Base-by-base conservation (phyloP, 345 rosid genomes). In the Salix caprea region DNA sequence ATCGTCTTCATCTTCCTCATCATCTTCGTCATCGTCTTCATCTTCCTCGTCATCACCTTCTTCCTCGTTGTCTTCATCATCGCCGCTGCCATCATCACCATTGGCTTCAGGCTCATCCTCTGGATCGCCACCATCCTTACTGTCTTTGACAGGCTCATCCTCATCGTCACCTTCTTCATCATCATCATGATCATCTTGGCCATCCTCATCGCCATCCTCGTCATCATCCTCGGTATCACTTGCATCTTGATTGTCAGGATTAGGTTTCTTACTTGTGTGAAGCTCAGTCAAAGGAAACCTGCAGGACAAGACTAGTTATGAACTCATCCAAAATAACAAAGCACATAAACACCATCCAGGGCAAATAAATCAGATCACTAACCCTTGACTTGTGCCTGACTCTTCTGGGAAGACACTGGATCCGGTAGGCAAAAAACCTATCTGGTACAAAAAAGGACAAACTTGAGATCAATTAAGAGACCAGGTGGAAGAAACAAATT, bases 171-270 rank as follows among this genome's bases (percentile, higher is more conserved):
- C 84, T 42, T 71, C 86, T 52, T 82, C 90, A 65, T 88, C 89
- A 15, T 77, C 81, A n/a, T 86, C 88, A 23, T 82, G 83, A 15
- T 39, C 86, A 66, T 65, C 83, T 65, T 65, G 87, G 1, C 82
- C 85, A 0, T 82, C 84, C 0, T 82, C 89, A 0, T 81, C 87
- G 1, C 83, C 89, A 0, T 80, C 87, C 2, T 85, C 62, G 3
- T 56, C 62, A 73, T 87, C 88, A 61, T 89, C 89, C 73, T 89
- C 88, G 4, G 87, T 85, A 50, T 89, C 90, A 70, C 89, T 76
- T 26, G 75, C 84, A 70, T 87, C 92, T 73, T 74, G 72, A 60
- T 82, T 89, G 65, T 86, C 85, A 0, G 82, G 82, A 76, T 77
- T 85, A 67, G 86, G 84, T 79, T 85, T 83, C 69, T 68, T 82